Conservation (phyloP, 495 filamentous ascomycete genomes). For the Recurvomyces mirabilis region DNA sequence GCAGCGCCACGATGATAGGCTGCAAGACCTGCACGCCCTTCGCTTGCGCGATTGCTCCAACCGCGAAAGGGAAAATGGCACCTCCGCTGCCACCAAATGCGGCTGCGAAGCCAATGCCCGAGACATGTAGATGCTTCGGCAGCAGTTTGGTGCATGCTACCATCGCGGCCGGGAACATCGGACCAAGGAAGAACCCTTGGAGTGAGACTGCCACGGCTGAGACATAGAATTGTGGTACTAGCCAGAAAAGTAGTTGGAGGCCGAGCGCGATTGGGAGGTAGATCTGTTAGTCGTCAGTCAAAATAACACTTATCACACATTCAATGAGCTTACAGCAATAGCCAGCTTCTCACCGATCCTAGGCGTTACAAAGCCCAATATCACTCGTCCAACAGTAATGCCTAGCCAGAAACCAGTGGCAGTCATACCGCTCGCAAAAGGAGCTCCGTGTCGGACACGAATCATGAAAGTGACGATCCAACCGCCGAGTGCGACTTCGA, state of each 20-base stretch:
- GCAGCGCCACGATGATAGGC: constrained; percentile 59
- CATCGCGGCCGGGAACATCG: constrained; percentile 61
- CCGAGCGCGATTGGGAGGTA: constrained; percentile 34
- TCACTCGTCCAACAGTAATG: constrained; percentile 47
- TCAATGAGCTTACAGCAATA: constrained; percentile 35
- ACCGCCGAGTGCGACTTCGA: constrained; percentile 73
- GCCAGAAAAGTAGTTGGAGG: constrained; percentile 40
- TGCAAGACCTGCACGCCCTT: constrained; percentile 70
- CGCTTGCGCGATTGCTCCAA: constrained; percentile 72
- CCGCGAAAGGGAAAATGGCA: constrained; percentile 70
- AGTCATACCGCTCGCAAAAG: constrained; percentile 50
- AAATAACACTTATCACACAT: neutral
- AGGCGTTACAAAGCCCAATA: constrained; percentile 53
- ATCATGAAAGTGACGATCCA: constrained; percentile 62
- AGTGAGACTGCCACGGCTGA: constrained; percentile 57
- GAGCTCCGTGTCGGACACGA: constrained; percentile 40
- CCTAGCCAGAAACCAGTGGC: constrained; percentile 59
- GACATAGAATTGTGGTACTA: constrained; percentile 61
- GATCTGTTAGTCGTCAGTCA: constrained; percentile 19
- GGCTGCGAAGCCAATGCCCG: constrained; percentile 70
- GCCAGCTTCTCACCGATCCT: constrained; percentile 49
- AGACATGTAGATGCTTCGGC: constrained; percentile 65
- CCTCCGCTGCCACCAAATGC: constrained; percentile 73
- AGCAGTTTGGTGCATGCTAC: constrained; percentile 73
- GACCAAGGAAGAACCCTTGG: constrained; percentile 58